These are phyloP conservation scores for Fistulifera pelliculosa DNA, from an alignment of 108 stramenopile genomes.

Conservation along the genomic window DNA sequence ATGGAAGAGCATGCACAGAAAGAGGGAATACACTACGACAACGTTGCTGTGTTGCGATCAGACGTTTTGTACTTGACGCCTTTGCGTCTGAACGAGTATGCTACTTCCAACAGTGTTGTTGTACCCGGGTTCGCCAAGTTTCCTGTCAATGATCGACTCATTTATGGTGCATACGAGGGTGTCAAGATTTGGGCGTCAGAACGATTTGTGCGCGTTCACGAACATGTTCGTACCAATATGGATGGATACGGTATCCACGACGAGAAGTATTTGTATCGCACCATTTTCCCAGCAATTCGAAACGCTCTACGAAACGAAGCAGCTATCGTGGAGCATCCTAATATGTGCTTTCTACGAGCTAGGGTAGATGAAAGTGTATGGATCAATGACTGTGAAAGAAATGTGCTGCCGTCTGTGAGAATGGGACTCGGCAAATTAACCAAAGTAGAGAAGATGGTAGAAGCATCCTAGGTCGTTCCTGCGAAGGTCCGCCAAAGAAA, in stretches of 20 bases:
- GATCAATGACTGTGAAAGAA: slow-evolving; percentile 21
- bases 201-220: slow-evolving; percentile 27
- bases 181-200: slow-evolving; percentile 40
- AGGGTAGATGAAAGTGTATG: slow-evolving; percentile 29
- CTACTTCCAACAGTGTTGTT: slow-evolving; percentile 7
- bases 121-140: slow-evolving; percentile 17
- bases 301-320: not conserved
- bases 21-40: slow-evolving; percentile 16
- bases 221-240: slow-evolving; percentile 11
- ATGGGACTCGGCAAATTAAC: too few relatives aligned
- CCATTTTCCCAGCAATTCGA: slow-evolving; percentile 19
- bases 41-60: slow-evolving; percentile 40
- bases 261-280: slow-evolving; percentile 18
- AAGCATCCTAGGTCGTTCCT: too few relatives aligned
- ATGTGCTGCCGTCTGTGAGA: too few relatives aligned
- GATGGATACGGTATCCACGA: slow-evolving; percentile 24
- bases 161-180: slow-evolving; percentile 32
- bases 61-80: slow-evolving; percentile 41
- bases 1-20: slow-evolving; percentile 20
- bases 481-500: too few relatives aligned
- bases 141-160: slow-evolving; percentile 39
- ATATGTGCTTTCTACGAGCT: slow-evolving; percentile 34
- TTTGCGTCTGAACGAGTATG: slow-evolving; percentile 6
- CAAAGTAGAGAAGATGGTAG: too few relatives aligned
- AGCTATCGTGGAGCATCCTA: slow-evolving; percentile 9